Evolutionary conservation across 225 moss, liverwort and hornwort species (phyloP), one percentile per base, ranked within the genome.

Genomic region (Physcomitrellopsis africana): DNA sequence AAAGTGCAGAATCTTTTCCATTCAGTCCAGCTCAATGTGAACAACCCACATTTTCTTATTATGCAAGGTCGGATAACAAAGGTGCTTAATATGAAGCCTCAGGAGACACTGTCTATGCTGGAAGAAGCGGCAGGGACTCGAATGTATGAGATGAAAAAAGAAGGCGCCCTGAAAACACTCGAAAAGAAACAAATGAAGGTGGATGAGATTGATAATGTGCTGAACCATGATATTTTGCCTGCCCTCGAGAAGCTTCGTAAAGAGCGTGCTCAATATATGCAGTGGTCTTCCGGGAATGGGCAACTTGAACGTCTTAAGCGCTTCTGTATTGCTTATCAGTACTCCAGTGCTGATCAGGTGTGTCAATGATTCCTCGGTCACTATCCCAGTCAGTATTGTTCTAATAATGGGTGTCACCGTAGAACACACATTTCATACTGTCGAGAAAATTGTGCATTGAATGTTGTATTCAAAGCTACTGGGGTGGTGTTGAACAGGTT

Each of bases 21-120:
- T 61, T 93, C 93, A 23, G 97, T 99, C 46, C 97, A 99, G 86
- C 90, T 99, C 49, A 99, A 99, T 63, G 95, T 99, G 80, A 95
- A 99, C 69, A 99, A 94, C 23, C 97, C 97, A 20, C 97, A 99
- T 79, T 99, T 99, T 67, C 79, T 99, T 60, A 99, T 94, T 51
- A 99, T 95, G 97, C 97, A 99, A 92, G 97, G 97, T 57, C 94
- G 97, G 62, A 95, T 99, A 67, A 95, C 97, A 14, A 99, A 99
- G 77, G 97, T 99, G 37, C 81, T 99, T 23, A 94, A 94, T 64
- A 99, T 99, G 97, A 99, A 99, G 79, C 97, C 97, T 32, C 93
- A 91, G 47, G 94, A 99, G 78, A 94, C 94, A 64, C 85, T 99
- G 20, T 93, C 97, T 8, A 99, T 99, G 94, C 75, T 99, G 81